Evolutionary conservation across 352 stramenopile genomes (phyloP), one percentile per base, ranked within the genome.

Genomic region (Halophytophthora batemanensis): DNA sequence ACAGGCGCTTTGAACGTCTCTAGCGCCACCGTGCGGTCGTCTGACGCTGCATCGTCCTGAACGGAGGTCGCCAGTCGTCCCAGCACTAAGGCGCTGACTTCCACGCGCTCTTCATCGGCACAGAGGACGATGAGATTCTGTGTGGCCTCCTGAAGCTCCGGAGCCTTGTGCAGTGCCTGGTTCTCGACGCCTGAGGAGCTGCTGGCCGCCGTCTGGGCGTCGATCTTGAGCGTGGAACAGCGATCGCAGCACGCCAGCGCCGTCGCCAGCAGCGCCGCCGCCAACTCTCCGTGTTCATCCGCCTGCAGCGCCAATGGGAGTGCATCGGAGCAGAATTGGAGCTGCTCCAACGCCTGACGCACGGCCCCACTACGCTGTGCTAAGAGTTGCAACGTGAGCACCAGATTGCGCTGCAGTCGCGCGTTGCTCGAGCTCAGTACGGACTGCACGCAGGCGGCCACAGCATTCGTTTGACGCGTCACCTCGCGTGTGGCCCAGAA

Each of bases 371-470:
- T 74, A 6, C 52, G 56, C 22, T 73, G 60, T 2, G 52, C 56
- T n/a, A 82, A 44, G 6, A 82, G 56, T 18, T 75, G 53, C 36
- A 82, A 44, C 2, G 66, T 66, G 10, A 82, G 47, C 15, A 80
- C 18, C 14, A 79, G 54, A 33, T 82, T 79, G 19, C 66, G 67
- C 29, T 76, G 69, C 17, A 82, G 53, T 14, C 66, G 39, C 2
- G 61, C 17, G 51, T 82, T 79, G 6, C 60, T 74, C 7, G 69
- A 79, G 28, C 56, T 64, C 12, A 50, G 4, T 8, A 73, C 54
- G 0, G 72, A 66, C 38, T 65, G 42, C 31, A 54, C 52, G 29
- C 64, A 61, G 4, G 59, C 53, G 8, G 53, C 47, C 6, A 70
- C 29, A 10, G 77, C 45, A n/a, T 63, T 56, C 2, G 56, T 47